These are phyloP conservation scores for Calocybe indica DNA, from an alignment of 768 basidiomycete species.

Conservation along the genomic window DNA sequence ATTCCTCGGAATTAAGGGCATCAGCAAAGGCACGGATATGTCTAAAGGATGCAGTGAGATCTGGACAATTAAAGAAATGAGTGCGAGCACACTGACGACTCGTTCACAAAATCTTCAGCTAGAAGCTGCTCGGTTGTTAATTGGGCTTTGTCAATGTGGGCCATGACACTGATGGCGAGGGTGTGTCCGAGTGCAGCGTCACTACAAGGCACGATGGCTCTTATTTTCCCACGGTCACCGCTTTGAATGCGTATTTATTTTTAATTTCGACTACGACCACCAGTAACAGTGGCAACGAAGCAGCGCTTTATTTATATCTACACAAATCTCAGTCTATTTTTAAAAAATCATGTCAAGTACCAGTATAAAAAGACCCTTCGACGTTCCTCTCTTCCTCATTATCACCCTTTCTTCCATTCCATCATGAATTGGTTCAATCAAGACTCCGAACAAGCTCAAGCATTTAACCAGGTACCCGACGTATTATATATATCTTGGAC, in stretches of 20 bases:
- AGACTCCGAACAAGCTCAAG: slow-evolving; percentile 34
- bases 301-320: too few species aligned
- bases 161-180: too few species aligned
- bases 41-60: slow-evolving; percentile 14
- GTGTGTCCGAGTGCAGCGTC: too few species aligned
- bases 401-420: slow-evolving; percentile 5
- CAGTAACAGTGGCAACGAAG: too few species aligned
- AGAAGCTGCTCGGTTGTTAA: slow-evolving; percentile 27
- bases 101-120: slow-evolving; percentile 58
- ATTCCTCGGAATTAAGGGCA: slow-evolving; percentile 63
- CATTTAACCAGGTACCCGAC: slow-evolving; percentile 32
- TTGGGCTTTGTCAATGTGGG: too few species aligned
- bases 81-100: slow-evolving; percentile 47
- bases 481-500: neutral
- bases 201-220: too few species aligned
- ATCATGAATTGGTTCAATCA: slow-evolving; percentile 37
- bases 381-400: neutral
- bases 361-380: too few species aligned
- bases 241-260: too few species aligned
- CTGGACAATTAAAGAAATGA: neutral
- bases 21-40: slow-evolving; percentile 72
- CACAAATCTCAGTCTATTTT: too few species aligned
- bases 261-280: too few species aligned
- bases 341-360: too few species aligned
- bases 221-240: too few species aligned